These are phyloP conservation scores for Dothidotthia symphoricarpi DNA, from an alignment of 2,329 filamentous ascomycete genomes.

Conservation along the genomic window DNA sequence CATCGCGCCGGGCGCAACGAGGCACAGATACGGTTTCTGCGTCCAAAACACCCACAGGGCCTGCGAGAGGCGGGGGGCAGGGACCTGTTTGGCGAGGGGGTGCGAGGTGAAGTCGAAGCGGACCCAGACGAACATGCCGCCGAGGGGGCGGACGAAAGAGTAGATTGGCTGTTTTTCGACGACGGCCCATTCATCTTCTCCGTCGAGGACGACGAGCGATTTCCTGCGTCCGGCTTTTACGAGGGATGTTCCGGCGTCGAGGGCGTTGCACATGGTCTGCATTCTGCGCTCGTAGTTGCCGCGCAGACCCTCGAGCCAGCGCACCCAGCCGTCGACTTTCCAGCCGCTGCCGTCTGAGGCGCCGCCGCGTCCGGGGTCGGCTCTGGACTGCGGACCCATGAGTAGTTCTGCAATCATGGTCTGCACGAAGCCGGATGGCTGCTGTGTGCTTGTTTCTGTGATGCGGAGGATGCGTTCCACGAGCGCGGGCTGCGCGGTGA, in stretches of 20 bases:
- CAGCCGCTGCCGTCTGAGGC: constrained; percentile 61
- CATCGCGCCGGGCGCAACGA: constrained; percentile 69
- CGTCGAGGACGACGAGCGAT: constrained; percentile 30
- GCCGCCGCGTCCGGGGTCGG: constrained; percentile 48
- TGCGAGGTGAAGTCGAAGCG: constrained; percentile 69
- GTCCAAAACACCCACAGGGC: constrained; percentile 73
- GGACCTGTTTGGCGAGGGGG: constrained; percentile 60
- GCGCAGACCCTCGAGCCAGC: constrained; percentile 83
- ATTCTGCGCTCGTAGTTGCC: constrained; percentile 83
- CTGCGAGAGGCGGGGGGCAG: constrained; percentile 58
- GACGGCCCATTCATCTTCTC: constrained; percentile 66
- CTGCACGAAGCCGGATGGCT: constrained; percentile 88
- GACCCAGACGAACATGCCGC: constrained; percentile 92
- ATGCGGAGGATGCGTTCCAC: constrained; percentile 73
- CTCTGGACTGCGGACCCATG: constrained; percentile 64
- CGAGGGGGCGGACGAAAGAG: constrained; percentile 75
- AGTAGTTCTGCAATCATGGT: constrained; percentile 74
- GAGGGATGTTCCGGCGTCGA: constrained; percentile 67
- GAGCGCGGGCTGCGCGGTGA: constrained; percentile 77
- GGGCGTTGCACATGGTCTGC: constrained; percentile 70
- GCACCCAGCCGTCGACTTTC: constrained; percentile 82
- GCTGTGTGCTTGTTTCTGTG: constrained; percentile 74
- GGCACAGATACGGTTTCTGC: constrained; percentile 64
- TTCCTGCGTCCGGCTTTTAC: constrained; percentile 59
- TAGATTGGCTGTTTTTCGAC: constrained; percentile 72